phyloP scores from a whole-genome alignment of 129 eudicot species.

The Glebionis coronaria region DNA sequence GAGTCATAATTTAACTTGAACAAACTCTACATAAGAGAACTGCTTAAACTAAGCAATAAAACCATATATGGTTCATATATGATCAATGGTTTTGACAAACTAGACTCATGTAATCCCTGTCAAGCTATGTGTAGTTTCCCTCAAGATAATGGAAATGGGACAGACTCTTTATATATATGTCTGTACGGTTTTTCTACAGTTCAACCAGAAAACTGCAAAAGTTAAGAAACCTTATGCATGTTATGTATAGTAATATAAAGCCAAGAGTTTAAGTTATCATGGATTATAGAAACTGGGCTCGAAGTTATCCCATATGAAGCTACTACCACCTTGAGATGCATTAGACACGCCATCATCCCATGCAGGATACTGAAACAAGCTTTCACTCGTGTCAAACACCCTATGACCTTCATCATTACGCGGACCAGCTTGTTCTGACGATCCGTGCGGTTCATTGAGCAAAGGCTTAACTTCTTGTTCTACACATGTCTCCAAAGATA shows the following conservation, averaged over 20 bases:
- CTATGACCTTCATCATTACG: conserved; percentile 8
- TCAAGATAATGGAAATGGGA: not conserved
- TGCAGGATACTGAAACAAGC: conserved; percentile 14
- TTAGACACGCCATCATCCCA: conserved; percentile 37
- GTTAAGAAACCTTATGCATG: conserved; percentile 4
- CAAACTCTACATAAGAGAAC: not conserved
- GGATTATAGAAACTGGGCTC: conserved; percentile 20
- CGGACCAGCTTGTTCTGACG: conserved; percentile 10
- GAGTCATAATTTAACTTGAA: not conserved
- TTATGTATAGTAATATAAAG: not conserved
- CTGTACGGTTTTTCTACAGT: conserved; percentile 4
- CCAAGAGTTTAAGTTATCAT: not conserved
- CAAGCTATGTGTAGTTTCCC: conserved; percentile 4
- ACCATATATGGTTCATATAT: not conserved
- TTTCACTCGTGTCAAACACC: conserved; percentile 18
- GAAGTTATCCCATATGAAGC: conserved; percentile 32
- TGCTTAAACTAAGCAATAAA: not conserved
- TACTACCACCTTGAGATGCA: conserved; percentile 23
- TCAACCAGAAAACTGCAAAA: not conserved
- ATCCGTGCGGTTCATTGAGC: conserved; percentile 3
- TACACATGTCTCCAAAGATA: conserved; percentile 15
- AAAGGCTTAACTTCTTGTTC: conserved; percentile 23
- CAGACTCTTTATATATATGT: not conserved
- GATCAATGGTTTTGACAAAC: conserved; percentile 5
- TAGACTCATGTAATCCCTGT: conserved; percentile 2